Conservation (phyloP, 345 rosid genomes). For the Syzygium jambos region DNA sequence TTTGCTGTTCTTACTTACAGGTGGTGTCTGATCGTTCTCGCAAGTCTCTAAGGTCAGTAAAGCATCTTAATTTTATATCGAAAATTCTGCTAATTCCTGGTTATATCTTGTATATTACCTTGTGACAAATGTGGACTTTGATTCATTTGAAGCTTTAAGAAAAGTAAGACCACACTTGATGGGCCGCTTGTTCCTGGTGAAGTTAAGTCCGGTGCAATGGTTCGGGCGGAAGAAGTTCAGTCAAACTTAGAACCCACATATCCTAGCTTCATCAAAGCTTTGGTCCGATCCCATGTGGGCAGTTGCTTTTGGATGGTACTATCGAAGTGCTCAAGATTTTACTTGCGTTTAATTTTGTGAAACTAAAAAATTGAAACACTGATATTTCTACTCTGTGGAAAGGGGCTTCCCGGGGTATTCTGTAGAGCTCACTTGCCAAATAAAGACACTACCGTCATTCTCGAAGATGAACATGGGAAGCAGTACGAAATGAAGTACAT, state of each 20-base stretch:
- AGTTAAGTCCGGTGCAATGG: slow-evolving; percentile 34
- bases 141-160: slow-evolving; percentile 28
- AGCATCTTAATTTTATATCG: neutral
- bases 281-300: slow-evolving; percentile 63
- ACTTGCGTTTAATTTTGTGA: neutral
- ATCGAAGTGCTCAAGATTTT: neutral
- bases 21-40: slow-evolving; percentile 21
- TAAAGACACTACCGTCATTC: slow-evolving; percentile 32
- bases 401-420: slow-evolving; percentile 85
- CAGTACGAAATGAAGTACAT: slow-evolving; percentile 43
- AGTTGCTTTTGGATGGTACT: slow-evolving; percentile 71
- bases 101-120: neutral
- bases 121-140: neutral
- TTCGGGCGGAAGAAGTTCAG: slow-evolving; percentile 51
- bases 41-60: slow-evolving; percentile 36
- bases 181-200: slow-evolving; percentile 11
- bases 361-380: neutral
- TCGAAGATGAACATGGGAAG: slow-evolving; percentile 56
- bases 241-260: slow-evolving; percentile 42
- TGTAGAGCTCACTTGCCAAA: slow-evolving; percentile 46
- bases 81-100: neutral
- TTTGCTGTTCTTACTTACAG: slow-evolving; percentile 11
- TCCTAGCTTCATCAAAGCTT: slow-evolving; percentile 50
- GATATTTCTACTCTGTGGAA: neutral
- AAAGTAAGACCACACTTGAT: slow-evolving; percentile 7